Base-by-base conservation (phyloP, 2,329 filamentous ascomycete genomes). In the Apiospora arundinis region DNA sequence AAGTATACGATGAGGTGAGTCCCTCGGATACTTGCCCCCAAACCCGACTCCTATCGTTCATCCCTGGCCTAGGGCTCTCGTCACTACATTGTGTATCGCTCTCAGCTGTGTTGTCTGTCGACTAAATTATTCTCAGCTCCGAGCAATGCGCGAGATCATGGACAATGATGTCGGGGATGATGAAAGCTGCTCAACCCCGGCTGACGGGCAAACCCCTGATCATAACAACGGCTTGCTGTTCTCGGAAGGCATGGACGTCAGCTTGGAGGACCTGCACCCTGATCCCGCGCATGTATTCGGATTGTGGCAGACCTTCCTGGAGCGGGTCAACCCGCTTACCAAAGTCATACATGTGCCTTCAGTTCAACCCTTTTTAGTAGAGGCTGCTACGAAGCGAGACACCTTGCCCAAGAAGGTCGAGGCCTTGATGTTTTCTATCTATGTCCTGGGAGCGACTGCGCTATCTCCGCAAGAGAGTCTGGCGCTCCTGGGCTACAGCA, bases 241-340 rank as follows among this genome's bases (percentile, higher is more conserved):
- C 68, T 82, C 82, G 44, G 83, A 85, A 69, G 77, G 82, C 42
- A 80, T 81, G 1, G 78, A 80, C 7, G 77, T 80, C 32, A 83
- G 80, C 63, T 75, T 83, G 18, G 84, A 87, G 69, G 84, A 86
- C 18, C 81, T 92, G 77, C 91, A 92, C 75, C 93, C 93, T 0
- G 84, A 89, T 5, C 87, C 90, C 0, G 86, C 89, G 16, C 89
- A 93, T 45, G 88, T 93, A 37, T 91, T 93, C 76, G 86, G 87
- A 68, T 85, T 95, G 6, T 95, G 93, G 93, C 91, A 94, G 78
- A 84, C 90, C 11, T 95, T 92, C 74, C 82, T 94, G 7, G 90
- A 93, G 67, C 91, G 93, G 73, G 90, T 95, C 70, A 92, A 95
- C 76, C 92, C 93, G 9, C 49, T 81, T 67, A 80, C 79, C 68